Evolutionary conservation across 129 eudicot genomes (phyloP), one percentile per base, ranked within the genome.

Genomic region (Kitagawia praeruptora): DNA sequence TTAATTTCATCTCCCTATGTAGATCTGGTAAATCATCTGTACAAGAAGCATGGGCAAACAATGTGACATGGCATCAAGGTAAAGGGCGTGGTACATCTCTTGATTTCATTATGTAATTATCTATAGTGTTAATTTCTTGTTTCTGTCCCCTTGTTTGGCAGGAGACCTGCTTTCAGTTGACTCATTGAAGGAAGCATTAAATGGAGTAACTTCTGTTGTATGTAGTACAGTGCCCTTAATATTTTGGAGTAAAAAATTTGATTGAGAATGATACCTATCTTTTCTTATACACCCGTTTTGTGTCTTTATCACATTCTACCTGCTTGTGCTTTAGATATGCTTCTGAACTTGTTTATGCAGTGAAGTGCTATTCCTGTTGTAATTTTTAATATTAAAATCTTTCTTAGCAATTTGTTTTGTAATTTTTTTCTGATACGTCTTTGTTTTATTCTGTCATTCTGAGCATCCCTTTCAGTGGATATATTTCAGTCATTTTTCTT

Each of bases 141-240:
- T 53, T 72, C 70, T 37, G 18, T 77, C 76, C 39, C 31, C 64
- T 75, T 81, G 76, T 77, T 81, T 78, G 69, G 67, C 85, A 94
- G 97, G 96, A 74, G 85, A 95, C 80, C 90, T 92, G 73, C 86
- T 95, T 74, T 89, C 91, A 18, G 85, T 89, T 78, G 96, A 95
- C 77, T 87, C 95, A 53, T 89, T 87, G 93, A 92, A 92, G 86
- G 97, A 95, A 74, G 93, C 91, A 58, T 84, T 95, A 21, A 85
- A 80, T 78, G 99, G 93, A 84, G 99, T 95, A 79, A 95, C 99
- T 63, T 92, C 97, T 85, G 89, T 95, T 79, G 99, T 95, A 88
- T 72, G 96, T 87, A 67, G 70, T 82, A 39, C n/a, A 75, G 51
- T 64, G 16, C 38, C 47, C 63, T 76, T 19, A 18, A 31, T 74